Conservation (phyloP, 2,329 filamentous ascomycete species). For the Trichoderma harzianum region DNA sequence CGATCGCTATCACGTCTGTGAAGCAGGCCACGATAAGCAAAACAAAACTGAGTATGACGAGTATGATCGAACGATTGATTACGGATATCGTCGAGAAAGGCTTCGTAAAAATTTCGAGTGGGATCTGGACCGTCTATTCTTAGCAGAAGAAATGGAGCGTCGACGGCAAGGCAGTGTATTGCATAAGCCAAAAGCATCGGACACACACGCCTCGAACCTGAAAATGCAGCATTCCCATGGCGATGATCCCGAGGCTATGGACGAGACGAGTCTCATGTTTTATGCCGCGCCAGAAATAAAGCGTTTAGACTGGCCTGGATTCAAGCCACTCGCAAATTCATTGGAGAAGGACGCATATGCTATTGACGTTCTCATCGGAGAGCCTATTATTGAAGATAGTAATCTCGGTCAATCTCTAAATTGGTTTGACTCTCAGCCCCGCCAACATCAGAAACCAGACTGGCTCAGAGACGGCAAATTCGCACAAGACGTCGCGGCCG, state of each 20-base stretch:
- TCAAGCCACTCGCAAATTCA: neutral
- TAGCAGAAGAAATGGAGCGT: neutral
- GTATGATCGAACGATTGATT: constrained; percentile 13
- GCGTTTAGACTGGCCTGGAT: neutral
- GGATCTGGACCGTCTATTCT: constrained; percentile 19
- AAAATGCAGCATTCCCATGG: neutral
- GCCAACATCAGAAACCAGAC: neutral
- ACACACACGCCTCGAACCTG: neutral
- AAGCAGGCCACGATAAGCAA: neutral
- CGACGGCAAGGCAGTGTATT: neutral
- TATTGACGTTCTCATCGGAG: neutral
- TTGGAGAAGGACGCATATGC: neutral
- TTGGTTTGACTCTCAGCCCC: neutral
- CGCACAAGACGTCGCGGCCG: neutral
- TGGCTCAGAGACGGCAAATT: neutral
- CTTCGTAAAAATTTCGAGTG: constrained; percentile 18
- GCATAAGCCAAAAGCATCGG: neutral
- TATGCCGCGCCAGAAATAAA: neutral
- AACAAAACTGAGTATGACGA: neutral
- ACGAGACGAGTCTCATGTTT: neutral
- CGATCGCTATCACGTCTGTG: neutral
- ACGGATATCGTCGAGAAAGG: constrained; percentile 6
- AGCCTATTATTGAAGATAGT: neutral
- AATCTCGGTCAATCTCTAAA: neutral
- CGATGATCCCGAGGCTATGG: neutral